These are phyloP conservation scores for Graphilbum ipis-grandicollis DNA, from an alignment of 2,329 filamentous ascomycete species.

Conservation along the genomic window DNA sequence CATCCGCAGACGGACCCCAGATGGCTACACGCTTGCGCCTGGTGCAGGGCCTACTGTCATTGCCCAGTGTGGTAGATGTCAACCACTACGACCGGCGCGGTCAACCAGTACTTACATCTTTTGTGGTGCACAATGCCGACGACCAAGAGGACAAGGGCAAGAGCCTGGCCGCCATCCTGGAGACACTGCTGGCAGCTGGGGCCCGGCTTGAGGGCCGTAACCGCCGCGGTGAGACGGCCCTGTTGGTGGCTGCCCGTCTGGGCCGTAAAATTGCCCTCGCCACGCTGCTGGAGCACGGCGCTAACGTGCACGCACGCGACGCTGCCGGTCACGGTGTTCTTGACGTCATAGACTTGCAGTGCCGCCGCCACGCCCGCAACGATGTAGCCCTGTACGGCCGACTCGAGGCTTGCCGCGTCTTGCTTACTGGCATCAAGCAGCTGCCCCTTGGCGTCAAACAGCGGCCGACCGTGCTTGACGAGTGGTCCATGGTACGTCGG, in stretches of 20 bases:
- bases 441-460: constrained; percentile 13
- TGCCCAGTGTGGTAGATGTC: constrained; percentile 24
- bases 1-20: constrained; percentile 8
- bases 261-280: constrained; percentile 34
- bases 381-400: constrained; percentile 15
- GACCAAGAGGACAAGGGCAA: constrained; percentile 29
- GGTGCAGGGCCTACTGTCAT: constrained; percentile 14
- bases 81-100: constrained; percentile 35
- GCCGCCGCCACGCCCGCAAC: constrained; percentile 8
- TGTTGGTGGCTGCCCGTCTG: constrained; percentile 34
- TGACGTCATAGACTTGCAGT: constrained; percentile 12
- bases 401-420: constrained; percentile 15
- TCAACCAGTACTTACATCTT: constrained; percentile 38
- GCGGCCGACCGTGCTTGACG: constrained; percentile 8
- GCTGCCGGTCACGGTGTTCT: constrained; percentile 17
- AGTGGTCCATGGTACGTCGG: constrained; percentile 8
- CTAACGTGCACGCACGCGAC: constrained; percentile 15
- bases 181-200: constrained; percentile 22
- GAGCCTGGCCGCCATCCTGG: constrained; percentile 26
- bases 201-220: constrained; percentile 33
- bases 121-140: constrained; percentile 30
- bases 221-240: constrained; percentile 33
- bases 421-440: constrained; percentile 14
- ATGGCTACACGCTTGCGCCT: constrained; percentile 13
- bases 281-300: constrained; percentile 20